These are phyloP conservation scores for Discostella stelligera DNA, from an alignment of 352 stramenopile genomes.

Conservation along the genomic window DNA sequence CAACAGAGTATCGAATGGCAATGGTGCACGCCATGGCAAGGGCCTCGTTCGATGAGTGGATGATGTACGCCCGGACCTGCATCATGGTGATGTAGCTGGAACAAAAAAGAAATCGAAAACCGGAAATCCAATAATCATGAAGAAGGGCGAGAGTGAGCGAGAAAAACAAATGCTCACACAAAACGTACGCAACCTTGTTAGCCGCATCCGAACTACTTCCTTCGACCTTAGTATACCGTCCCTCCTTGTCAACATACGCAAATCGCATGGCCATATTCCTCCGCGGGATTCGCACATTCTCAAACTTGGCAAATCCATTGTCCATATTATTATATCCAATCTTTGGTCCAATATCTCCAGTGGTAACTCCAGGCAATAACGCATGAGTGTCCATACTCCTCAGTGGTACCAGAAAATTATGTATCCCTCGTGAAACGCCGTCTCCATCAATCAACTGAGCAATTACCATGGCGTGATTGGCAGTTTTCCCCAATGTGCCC, in stretches of 20 bases:
- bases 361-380: slow-evolving; percentile 86
- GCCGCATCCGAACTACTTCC: slow-evolving; percentile 57
- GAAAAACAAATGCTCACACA: neutral
- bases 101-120: neutral
- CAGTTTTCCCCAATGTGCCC: slow-evolving; percentile 89
- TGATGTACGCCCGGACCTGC: slow-evolving; percentile 84
- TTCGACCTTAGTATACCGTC: slow-evolving; percentile 64
- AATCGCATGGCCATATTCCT: slow-evolving; percentile 85
- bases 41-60: slow-evolving; percentile 59
- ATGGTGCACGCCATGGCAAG: slow-evolving; percentile 91
- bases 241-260: slow-evolving; percentile 72
- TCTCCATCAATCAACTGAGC: slow-evolving; percentile 87
- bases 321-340: slow-evolving; percentile 89
- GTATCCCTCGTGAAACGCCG: slow-evolving; percentile 86
- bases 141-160: neutral
- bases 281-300: slow-evolving; percentile 87
- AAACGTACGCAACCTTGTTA: slow-evolving; percentile 72
- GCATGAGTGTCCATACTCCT: slow-evolving; percentile 86
- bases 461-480: slow-evolving; percentile 94
- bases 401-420: slow-evolving; percentile 94
- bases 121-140: neutral
- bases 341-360: slow-evolving; percentile 91
- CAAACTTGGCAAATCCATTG: slow-evolving; percentile 89
- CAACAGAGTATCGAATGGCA: slow-evolving; percentile 89
- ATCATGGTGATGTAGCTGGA: slow-evolving; percentile 87